Conservation (phyloP, 225 moss, liverwort and hornwort genomes). For the Ulota crispa region DNA sequence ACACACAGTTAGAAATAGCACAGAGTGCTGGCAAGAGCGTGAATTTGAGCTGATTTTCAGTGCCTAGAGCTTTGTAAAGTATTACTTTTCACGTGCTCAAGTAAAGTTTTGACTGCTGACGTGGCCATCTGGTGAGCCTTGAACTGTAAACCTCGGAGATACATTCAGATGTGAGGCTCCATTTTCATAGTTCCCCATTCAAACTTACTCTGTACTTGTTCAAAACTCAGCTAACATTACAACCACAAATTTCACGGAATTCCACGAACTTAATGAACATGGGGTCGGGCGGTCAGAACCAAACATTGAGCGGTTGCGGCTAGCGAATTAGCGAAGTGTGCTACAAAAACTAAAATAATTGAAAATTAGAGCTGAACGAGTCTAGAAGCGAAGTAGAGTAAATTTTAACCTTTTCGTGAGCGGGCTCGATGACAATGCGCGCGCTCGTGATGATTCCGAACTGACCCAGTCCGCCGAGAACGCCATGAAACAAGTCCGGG, state of each 20-base stretch:
- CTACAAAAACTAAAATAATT: background rate
- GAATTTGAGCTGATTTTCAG: background rate
- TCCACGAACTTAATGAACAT: background rate
- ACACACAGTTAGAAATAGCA: background rate
- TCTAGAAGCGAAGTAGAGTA: background rate
- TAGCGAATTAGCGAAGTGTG: too few species aligned
- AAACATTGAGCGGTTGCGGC: background rate
- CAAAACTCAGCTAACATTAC: background rate
- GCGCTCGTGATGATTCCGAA: conserved; percentile 65
- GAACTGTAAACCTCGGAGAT: background rate
- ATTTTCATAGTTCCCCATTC: background rate
- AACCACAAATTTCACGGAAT: background rate
- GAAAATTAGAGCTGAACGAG: background rate
- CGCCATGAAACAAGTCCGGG: conserved; percentile 67
- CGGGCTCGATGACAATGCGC: conserved; percentile 64
- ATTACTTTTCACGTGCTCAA: background rate
- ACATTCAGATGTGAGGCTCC: background rate
- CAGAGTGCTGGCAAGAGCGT: too few species aligned
- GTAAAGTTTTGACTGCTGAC: background rate
- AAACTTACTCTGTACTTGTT: background rate
- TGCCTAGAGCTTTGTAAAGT: background rate
- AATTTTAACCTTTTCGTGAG: conserved; percentile 33
- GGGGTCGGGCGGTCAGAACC: background rate
- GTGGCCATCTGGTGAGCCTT: too few species aligned
- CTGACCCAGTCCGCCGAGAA: conserved; percentile 74